These are phyloP conservation scores for Plectosphaerella plurivora DNA, from an alignment of 2,329 filamentous ascomycete genomes.

Conservation along the genomic window DNA sequence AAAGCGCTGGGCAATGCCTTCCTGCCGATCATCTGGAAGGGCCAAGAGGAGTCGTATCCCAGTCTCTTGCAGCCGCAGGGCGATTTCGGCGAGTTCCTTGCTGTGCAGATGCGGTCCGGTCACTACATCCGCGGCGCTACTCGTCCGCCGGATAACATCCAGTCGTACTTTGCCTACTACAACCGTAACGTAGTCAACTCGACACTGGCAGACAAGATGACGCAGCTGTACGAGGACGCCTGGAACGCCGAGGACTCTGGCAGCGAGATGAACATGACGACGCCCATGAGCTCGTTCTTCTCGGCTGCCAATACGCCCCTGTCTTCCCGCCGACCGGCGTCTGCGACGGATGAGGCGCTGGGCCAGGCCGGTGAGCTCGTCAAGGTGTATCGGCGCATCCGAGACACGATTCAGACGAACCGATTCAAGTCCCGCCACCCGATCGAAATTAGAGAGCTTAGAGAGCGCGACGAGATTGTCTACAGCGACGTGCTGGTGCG, in stretches of 20 bases:
- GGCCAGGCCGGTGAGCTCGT: slow-evolving; percentile 50
- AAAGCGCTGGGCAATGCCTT: slow-evolving; percentile 96
- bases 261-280: slow-evolving; percentile 27
- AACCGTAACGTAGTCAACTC: slow-evolving; percentile 30
- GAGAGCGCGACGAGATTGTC: slow-evolving; percentile 39
- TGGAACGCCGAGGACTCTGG: slow-evolving; percentile 36
- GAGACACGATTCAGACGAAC: slow-evolving; percentile 54
- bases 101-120: slow-evolving; percentile 46
- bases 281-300: slow-evolving; percentile 38
- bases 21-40: slow-evolving; percentile 92
- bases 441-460: slow-evolving; percentile 17
- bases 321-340: slow-evolving; percentile 26
- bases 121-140: slow-evolving; percentile 33
- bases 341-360: slow-evolving; percentile 24
- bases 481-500: slow-evolving; percentile 57
- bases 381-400: slow-evolving; percentile 55
- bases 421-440: slow-evolving; percentile 37
- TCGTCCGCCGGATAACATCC: slow-evolving; percentile 25
- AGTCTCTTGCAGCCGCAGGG: slow-evolving; percentile 59
- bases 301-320: slow-evolving; percentile 30
- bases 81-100: slow-evolving; percentile 66
- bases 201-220: slow-evolving; percentile 32
- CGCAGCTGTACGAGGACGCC: slow-evolving; percentile 28
- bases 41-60: slow-evolving; percentile 78
- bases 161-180: slow-evolving; percentile 32